These are phyloP conservation scores for Brasilioporus rufonigricans DNA, from an alignment of 768 basidiomycete genomes.

Conservation along the genomic window DNA sequence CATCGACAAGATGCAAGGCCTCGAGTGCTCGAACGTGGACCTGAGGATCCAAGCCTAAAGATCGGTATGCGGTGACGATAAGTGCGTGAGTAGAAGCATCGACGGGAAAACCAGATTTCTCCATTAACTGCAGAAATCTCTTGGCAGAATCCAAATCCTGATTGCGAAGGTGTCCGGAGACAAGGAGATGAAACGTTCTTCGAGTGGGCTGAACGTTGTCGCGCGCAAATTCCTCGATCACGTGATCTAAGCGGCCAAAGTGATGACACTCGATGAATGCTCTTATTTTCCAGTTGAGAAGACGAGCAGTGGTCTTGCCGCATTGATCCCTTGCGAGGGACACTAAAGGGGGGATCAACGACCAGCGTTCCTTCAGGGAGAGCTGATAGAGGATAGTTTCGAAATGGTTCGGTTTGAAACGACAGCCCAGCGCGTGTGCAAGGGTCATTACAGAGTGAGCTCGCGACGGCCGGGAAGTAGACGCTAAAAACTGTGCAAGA, in stretches of 20 bases:
- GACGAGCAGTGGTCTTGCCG: slow-evolving; percentile 47
- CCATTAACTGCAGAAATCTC: slow-evolving; percentile 55
- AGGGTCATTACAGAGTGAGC: slow-evolving; percentile 47
- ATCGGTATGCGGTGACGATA: slow-evolving; percentile 56
- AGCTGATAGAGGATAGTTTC: slow-evolving; percentile 53
- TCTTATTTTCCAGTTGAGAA: slow-evolving; percentile 71
- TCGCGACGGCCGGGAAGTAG: slow-evolving; percentile 35
- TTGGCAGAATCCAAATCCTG: slow-evolving; percentile 57
- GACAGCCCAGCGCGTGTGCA: slow-evolving; percentile 48
- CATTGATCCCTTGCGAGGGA: slow-evolving; percentile 48
- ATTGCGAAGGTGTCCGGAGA: slow-evolving; percentile 69
- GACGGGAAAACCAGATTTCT: slow-evolving; percentile 48
- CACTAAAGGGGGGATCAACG: slow-evolving; percentile 45
- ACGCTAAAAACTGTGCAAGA: slow-evolving; percentile 35
- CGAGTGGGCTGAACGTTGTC: slow-evolving; percentile 48
- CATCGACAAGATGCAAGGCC: slow-evolving; percentile 41
- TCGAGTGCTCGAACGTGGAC: slow-evolving; percentile 53
- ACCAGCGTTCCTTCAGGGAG: slow-evolving; percentile 49
- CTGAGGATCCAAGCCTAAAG: slow-evolving; percentile 53
- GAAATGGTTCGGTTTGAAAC: slow-evolving; percentile 53
- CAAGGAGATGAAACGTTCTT: slow-evolving; percentile 66
- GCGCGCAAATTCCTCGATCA: slow-evolving; percentile 50
- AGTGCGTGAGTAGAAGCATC: slow-evolving; percentile 59
- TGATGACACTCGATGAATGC: slow-evolving; percentile 55
- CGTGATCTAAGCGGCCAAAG: slow-evolving; percentile 43